A percentile compares a stretch with the other conserved stretches of the same genome.
Evolutionary conservation across 2,329 filamentous ascomycete genomes (phyloP).

Genomic region (Trichoderma sp.): DNA sequence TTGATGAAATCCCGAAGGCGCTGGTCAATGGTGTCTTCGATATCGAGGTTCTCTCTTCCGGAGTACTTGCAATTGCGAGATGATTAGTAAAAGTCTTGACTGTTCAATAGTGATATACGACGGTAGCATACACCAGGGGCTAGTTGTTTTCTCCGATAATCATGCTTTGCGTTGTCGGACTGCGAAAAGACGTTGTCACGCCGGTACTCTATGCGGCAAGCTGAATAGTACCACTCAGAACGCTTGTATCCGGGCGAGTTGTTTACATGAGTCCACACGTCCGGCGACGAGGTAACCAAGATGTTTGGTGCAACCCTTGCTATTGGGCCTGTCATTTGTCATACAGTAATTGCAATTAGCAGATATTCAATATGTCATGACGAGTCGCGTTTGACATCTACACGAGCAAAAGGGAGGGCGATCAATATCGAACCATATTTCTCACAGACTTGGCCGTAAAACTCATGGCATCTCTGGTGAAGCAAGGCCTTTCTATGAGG

Average conservation of each 20-base stretch:
- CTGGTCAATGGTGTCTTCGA: conserved; percentile 53
- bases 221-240: conserved; percentile 48
- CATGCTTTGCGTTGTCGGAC: conserved; percentile 51
- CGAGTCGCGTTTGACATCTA: not conserved
- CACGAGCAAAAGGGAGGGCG: not conserved
- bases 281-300: conserved; percentile 51
- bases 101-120: not conserved
- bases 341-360: not conserved
- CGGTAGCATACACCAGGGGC: conserved; percentile 48
- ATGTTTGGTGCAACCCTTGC: conserved; percentile 48
- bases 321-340: conserved; percentile 24
- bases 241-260: conserved; percentile 45
- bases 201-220: conserved; percentile 50
- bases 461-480: conserved; percentile 30
- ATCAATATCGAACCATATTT: conserved; percentile 32
- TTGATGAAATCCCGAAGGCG: conserved; percentile 48
- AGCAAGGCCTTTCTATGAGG: conserved; percentile 34
- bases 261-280: conserved; percentile 49
- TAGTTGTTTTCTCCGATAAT: conserved; percentile 50
- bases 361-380: no score
- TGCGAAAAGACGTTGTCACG: conserved; percentile 56
- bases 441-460: conserved; percentile 32
- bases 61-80: conserved; percentile 47
- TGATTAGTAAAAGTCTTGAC: not conserved
- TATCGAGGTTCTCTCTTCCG: conserved; percentile 53